Conservation (phyloP, 495 filamentous ascomycete genomes). For the Xylaria venustula region DNA sequence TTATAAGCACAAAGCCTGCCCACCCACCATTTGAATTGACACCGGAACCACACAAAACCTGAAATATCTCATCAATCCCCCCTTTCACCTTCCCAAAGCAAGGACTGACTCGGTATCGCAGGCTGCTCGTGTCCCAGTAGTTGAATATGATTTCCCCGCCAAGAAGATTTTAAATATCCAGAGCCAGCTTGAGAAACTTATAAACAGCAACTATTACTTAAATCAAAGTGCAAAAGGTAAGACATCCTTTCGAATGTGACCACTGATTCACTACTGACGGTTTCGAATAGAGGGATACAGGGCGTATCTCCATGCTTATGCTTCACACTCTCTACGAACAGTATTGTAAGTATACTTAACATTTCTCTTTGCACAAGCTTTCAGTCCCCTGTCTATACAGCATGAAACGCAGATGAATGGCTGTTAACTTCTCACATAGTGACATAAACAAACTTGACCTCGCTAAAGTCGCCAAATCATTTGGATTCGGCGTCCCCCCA, state of each 20-base stretch:
- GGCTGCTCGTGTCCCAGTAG: conserved; percentile 85
- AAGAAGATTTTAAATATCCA: conserved; percentile 95
- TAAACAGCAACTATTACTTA: conserved; percentile 92
- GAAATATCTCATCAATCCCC: too few species aligned
- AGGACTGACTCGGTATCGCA: not conserved
- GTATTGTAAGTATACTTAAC: conserved; percentile 6
- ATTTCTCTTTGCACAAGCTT: not conserved
- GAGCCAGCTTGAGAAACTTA: conserved; percentile 89
- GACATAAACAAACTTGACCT: conserved; percentile 93
- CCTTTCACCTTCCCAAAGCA: not conserved
- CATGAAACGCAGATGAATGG: too few species aligned
- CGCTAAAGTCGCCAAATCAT: conserved; percentile 88
- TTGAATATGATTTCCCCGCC: conserved; percentile 91
- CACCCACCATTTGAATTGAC: too few species aligned
- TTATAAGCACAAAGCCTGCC: not conserved
- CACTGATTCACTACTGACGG: not conserved
- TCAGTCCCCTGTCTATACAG: not conserved
- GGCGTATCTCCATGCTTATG: conserved; percentile 92
- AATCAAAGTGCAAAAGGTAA: conserved; percentile 69
- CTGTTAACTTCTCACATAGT: not conserved
- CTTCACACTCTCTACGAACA: conserved; percentile 66
- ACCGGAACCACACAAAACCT: too few species aligned
- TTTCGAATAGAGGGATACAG: conserved; percentile 53
- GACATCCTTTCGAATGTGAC: not conserved
- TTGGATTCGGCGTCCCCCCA: conserved; percentile 87